Evolutionary conservation across 164 flowering plant genomes (phyloP).

Genomic region (Stephania japonica): DNA sequence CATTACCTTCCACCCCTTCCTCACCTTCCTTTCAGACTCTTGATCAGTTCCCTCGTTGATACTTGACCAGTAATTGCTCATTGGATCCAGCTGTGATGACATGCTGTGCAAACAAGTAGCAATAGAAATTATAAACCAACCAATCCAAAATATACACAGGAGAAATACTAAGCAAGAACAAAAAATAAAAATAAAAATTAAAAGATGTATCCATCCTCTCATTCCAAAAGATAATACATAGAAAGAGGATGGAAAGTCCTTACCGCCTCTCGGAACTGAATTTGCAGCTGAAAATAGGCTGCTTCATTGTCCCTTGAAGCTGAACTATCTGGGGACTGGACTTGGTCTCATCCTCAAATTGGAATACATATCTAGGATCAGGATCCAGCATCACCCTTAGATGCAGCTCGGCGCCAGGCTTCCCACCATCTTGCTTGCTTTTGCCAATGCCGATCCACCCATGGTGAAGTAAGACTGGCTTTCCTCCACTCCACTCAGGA

Average conservation of each 20-base stretch:
- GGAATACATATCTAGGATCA: slow-evolving; percentile 93
- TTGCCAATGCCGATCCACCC: slow-evolving; percentile 85
- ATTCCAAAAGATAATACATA: background rate
- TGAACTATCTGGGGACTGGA: slow-evolving; percentile 82
- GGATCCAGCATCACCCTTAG: slow-evolving; percentile 81
- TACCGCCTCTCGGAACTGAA: slow-evolving; percentile 75
- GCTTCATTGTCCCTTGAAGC: slow-evolving; percentile 69
- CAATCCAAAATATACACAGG: too few relatives aligned
- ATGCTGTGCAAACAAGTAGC: slow-evolving; percentile 31
- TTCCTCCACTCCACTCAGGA: slow-evolving; percentile 81
- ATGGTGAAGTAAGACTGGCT: slow-evolving; percentile 59
- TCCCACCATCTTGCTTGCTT: slow-evolving; percentile 46
- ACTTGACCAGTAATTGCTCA: slow-evolving; percentile 47
- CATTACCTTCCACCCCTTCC: slow-evolving; percentile 91
- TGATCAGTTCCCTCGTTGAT: slow-evolving; percentile 29
- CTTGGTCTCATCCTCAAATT: slow-evolving; percentile 72
- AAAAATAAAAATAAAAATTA: too few relatives aligned
- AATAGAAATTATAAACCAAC: background rate
- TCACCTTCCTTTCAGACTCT: slow-evolving; percentile 61
- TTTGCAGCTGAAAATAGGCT: slow-evolving; percentile 92
- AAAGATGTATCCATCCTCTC: background rate
- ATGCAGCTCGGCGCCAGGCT: slow-evolving; percentile 69
- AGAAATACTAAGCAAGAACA: too few relatives aligned
- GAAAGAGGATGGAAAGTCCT: slow-evolving; percentile 1
- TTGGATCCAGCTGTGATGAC: slow-evolving; percentile 58